Conservation (phyloP, 129 eudicot genomes). For the sunflower (Helianthus annuus) region HanXRQr2.0-SUNRISE NC_035445.2:142845961-142846460, state of each 20-base stretch:
- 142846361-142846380: too few species aligned
- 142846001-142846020: conserved; percentile 93
- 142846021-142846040: conserved; percentile 70
- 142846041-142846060: conserved; percentile 84
- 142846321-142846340: too few species aligned
- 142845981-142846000: conserved; percentile 46
- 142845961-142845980: conserved; percentile 32
- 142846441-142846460: too few species aligned
- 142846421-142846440: too few species aligned
- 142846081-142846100: conserved; percentile 35
- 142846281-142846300: not conserved
- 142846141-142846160: not conserved
- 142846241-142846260: too few species aligned
- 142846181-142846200: conserved; percentile 3
- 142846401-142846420: too few species aligned
- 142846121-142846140: conserved; percentile 12
- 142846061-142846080: conserved; percentile 85
- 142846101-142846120: conserved; percentile 2
- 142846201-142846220: not conserved
- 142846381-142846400: too few species aligned
- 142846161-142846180: not conserved
- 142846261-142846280: not conserved
- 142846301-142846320: too few species aligned
- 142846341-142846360: too few species aligned
- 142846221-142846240: not conserved